Percentiles rank a stretch among this genome's conserved stretches.
Evolutionary conservation across 129 eudicot genomes (phyloP).

Genomic region (Escallonia herrerae): DNA sequence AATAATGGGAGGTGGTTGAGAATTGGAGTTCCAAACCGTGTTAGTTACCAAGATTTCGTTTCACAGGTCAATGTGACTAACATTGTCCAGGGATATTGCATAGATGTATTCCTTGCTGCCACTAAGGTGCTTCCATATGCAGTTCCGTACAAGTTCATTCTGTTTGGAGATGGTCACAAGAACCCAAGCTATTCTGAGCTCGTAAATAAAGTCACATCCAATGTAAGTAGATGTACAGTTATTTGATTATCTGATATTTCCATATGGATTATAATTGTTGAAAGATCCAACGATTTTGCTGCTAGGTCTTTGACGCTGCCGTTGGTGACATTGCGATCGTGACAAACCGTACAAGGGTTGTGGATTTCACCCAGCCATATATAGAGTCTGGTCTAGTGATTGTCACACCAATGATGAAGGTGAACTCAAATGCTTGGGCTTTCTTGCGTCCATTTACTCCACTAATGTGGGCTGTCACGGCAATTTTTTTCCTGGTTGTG

Average conservation of each 20-base stretch:
- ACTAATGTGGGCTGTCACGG: constrained; percentile 75
- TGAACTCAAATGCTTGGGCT: constrained; percentile 73
- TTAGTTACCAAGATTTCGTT: constrained; percentile 47
- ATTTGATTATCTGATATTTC: not conserved
- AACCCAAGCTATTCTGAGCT: constrained; percentile 59
- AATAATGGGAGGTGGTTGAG: constrained; percentile 50
- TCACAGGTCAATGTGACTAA: constrained; percentile 25
- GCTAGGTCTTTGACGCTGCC: constrained; percentile 75
- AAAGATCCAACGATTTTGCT: not conserved
- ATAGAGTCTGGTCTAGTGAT: constrained; percentile 83
- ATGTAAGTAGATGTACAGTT: constrained; percentile 34
- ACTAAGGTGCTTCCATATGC: constrained; percentile 44
- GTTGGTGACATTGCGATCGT: constrained; percentile 90
- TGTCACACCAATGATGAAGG: constrained; percentile 59
- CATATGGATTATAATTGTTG: not conserved
- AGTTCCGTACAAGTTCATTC: constrained; percentile 52
- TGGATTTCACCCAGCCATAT: constrained; percentile 89
- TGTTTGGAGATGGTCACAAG: constrained; percentile 50
- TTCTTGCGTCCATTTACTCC: constrained; percentile 76
- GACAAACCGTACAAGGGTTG: constrained; percentile 66
- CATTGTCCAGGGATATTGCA: constrained; percentile 46
- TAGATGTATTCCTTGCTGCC: constrained; percentile 73
- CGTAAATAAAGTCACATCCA: constrained; percentile 34
- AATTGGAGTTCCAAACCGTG: constrained; percentile 64
- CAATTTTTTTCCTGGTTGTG: constrained; percentile 44